Conservation (phyloP, 495 filamentous ascomycete species). For the Penicillium dipodomyicola region DNA sequence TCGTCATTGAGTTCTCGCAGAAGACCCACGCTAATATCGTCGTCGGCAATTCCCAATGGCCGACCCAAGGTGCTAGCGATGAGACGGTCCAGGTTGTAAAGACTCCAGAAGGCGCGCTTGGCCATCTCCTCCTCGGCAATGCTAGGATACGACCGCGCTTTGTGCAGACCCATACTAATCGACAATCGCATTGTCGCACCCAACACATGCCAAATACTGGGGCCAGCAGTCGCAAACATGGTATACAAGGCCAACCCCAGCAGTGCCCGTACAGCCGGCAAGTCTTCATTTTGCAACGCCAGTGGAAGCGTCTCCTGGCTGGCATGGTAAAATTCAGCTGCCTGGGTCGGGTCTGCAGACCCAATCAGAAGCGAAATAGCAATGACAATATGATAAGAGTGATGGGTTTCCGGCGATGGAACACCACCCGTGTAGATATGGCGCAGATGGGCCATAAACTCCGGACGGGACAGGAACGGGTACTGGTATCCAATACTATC, state of each 20-base stretch:
- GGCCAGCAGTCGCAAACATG: constrained; percentile 48
- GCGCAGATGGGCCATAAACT: constrained; percentile 39
- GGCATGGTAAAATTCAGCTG: constrained; percentile 42
- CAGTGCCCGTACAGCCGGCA: constrained; percentile 44
- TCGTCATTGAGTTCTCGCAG: constrained; percentile 48
- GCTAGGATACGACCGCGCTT: constrained; percentile 37
- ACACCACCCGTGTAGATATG: constrained; percentile 41
- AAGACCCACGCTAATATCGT: constrained; percentile 47
- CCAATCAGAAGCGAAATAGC: constrained; percentile 42
- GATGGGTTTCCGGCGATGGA: constrained; percentile 38
- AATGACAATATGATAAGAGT: constrained; percentile 44
- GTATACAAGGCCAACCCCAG: constrained; percentile 52
- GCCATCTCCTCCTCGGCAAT: constrained; percentile 46
- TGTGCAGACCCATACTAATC: constrained; percentile 50
- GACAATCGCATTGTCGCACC: constrained; percentile 48
- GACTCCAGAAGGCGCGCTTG: constrained; percentile 53
- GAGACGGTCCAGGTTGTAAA: constrained; percentile 52
- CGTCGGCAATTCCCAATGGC: constrained; percentile 50
- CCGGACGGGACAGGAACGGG: constrained; percentile 40
- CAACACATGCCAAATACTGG: constrained; percentile 54
- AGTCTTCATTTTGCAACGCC: constrained; percentile 45
- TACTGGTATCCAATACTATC: constrained; percentile 48
- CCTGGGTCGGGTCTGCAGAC: constrained; percentile 34
- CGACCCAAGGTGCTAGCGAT: constrained; percentile 50
- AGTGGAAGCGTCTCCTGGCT: constrained; percentile 40